Evolutionary conservation across 768 basidiomycete species (phyloP), one percentile per base, ranked within the genome.

Genomic region (Mycena polygramma): DNA sequence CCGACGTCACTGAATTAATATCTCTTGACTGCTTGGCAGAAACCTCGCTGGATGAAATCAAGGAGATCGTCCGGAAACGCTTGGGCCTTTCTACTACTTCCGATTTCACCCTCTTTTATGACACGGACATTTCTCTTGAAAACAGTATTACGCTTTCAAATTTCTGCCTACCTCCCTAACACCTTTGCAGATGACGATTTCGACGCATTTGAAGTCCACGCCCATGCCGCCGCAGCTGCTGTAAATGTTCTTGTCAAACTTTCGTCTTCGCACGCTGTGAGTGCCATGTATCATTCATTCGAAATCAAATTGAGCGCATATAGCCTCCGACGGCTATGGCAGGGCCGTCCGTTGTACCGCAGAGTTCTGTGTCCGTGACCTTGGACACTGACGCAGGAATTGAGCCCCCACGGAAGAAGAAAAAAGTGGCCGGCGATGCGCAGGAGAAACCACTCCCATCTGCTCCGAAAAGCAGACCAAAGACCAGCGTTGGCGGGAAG

Each of bases 121-220:
- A 84, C 24, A 87, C 83, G 10, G 81, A 81, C 17, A 85, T 94
- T 26, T 92, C 92, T 76, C 83, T 95, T n/a, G 93, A 93, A 43
- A 93, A 95, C 76, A 92, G 94, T 93, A 70, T 20, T 0, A 0
- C 20, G 55, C 54, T 41, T 43, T 36, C 22, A 48, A 10, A 26
- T 24, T 53, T 58, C 59, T 60, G 66, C 60, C n/a, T 22, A 63
- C 46, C 54, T 43, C 48, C 48, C 57, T 66, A 17, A 60, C 66
- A 46, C 48, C 26, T 61, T 49, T 71, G 13, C 71, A 95, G 94
- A 93, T 52, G 93, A 92, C 46, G 94, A 95, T 78, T 94, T 94
- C 71, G 90, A 91, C 63, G 93, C 92, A 2, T 93, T 94, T 78
- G 79, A 81, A 66, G 81, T 85, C 17, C 79, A 87, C 45, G 82